Base-by-base conservation (phyloP, 164 flowering plant genomes). In the Magnolia changhungtana region DNA sequence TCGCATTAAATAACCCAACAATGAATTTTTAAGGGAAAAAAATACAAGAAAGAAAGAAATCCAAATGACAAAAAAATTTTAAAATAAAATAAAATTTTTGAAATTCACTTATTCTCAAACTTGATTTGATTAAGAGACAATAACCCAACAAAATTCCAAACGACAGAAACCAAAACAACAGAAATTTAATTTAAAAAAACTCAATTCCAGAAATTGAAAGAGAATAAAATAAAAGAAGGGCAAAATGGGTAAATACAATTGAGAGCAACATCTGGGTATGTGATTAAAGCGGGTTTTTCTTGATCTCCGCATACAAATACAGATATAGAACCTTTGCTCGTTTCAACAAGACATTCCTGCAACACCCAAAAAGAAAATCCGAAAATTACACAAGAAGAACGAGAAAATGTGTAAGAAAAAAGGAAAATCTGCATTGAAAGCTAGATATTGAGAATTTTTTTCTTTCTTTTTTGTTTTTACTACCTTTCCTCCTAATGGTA, bases 181-280 rank as follows among this genome's bases (percentile, higher is more conserved):
- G 63, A 13, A 13, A 7, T 58, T 58, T 58, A 13, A 19, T 58
- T 58, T 0, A 2, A 58, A 13, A 19, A 58, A 58, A 76, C 21
- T 50, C 45, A 71, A 50, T 49, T 29, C 58, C n/a, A 29, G 27
- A 74, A 79, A 37, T 31, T 59, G 74, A 74, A 67, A 69, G 45
- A 21, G 4, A 63, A 61, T 19, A 19, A 55, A 37, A 63, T 37
- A 31, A 52, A 29, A 52, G 45, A 75, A 71, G 13, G 29, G 29
- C 19, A 69, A 7, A 68, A 14, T n/a, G 71, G 58, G 19, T 69
- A 1, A 77, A 29, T 89, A 91, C 96, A 83, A 78, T 87, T 90
- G 59, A 91, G 89, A 79, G 89, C 92, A 70, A 90, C 82, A 85
- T 91, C 96, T 63, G 96, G 88, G 77, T 91, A 91, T 0, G 96